Evolutionary conservation across 2,329 filamentous ascomycete species (phyloP).

Genomic region (Fusarium napiforme): DNA sequence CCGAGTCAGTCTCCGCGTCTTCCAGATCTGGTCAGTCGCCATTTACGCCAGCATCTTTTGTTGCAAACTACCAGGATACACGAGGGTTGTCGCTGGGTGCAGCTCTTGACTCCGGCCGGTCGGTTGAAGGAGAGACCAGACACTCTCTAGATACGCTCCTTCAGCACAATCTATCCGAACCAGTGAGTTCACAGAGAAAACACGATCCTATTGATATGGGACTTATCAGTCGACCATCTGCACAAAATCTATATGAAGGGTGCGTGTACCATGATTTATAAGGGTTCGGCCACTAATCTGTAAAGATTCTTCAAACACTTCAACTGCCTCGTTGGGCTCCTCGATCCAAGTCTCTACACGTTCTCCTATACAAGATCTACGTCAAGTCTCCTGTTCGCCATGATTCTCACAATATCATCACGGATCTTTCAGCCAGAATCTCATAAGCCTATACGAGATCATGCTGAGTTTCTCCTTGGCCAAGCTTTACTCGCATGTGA

Average conservation of each 20-base stretch:
- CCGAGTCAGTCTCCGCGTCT: not conserved
- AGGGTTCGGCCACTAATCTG: not conserved
- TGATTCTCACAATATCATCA: not conserved
- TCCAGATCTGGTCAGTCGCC: not conserved
- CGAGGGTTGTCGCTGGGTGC: accelerated
- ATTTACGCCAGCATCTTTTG: not conserved
- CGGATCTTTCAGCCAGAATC: not conserved
- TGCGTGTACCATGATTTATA: not conserved
- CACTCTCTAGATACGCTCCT: not conserved
- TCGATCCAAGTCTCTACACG: not conserved
- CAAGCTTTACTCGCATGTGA: not conserved
- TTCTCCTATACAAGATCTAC: not conserved
- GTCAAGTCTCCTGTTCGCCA: not conserved
- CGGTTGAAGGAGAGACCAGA: accelerated
- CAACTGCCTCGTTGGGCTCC: not conserved
- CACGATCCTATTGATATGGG: not conserved
- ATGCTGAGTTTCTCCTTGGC: not conserved
- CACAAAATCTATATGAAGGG: not conserved
- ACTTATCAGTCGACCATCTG: not conserved
- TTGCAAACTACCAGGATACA: not conserved
- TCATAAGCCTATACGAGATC: not conserved
- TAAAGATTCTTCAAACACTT: constrained; percentile 2
- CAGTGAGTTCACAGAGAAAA: accelerated
- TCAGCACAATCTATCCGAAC: accelerated
- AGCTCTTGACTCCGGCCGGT: not conserved